Evolutionary conservation across 2,329 filamentous ascomycete genomes (phyloP).

Genomic region (Fusarium sp.): DNA sequence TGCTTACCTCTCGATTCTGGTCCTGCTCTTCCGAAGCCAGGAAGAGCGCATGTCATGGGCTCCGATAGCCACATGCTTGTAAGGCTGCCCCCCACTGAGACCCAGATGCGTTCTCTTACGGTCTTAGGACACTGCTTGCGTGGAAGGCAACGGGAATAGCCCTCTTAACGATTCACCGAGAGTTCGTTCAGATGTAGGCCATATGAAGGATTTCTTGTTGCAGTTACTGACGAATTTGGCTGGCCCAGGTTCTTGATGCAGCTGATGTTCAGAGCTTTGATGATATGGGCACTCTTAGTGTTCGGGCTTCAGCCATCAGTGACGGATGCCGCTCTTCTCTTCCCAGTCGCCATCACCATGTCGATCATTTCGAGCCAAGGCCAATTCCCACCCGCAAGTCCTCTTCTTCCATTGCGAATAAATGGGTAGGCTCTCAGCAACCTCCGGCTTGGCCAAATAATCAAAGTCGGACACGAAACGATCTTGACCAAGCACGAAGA

Average conservation of each 20-base stretch:
- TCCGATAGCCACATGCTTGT: neutral
- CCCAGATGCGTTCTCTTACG: neutral
- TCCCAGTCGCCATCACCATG: neutral
- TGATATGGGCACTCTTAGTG: neutral
- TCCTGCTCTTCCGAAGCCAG: conserved; percentile 8
- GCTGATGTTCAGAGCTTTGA: neutral
- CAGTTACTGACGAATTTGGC: neutral
- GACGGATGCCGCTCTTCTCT: neutral
- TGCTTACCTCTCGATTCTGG: conserved; percentile 5
- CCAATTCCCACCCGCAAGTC: neutral
- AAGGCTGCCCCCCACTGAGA: neutral
- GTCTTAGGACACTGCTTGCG: neutral
- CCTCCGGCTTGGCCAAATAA: conserved; percentile 24
- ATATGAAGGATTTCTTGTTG: neutral
- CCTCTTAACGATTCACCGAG: neutral
- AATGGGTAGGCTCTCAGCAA: conserved; percentile 34
- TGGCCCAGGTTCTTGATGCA: neutral
- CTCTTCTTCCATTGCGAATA: conserved; percentile 3
- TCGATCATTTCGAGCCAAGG: neutral
- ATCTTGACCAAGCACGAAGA: conserved; percentile 39
- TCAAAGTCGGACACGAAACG: conserved; percentile 23
- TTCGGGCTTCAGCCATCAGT: neutral
- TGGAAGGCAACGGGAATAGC: neutral
- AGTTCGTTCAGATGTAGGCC: neutral
- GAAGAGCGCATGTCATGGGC: conserved; percentile 2